Evolutionary conservation across 495 filamentous ascomycete genomes (phyloP).

Genomic region (Cercophora newfieldiana): DNA sequence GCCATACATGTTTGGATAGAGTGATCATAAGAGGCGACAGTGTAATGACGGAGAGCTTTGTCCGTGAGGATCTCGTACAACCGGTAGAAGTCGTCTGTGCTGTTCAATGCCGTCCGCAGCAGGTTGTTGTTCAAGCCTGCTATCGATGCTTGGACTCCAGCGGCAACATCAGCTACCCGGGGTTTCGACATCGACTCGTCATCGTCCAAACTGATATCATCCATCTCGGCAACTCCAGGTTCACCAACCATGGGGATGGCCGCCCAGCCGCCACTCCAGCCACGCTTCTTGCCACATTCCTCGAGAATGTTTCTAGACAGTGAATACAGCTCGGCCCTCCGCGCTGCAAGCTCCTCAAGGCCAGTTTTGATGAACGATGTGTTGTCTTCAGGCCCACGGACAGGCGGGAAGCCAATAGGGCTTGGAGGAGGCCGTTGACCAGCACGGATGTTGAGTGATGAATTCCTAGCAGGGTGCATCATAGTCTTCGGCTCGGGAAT

Average conservation of each 20-base stretch:
- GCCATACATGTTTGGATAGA: constrained; percentile 75
- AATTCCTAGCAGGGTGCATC: constrained; percentile 59
- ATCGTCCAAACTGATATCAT: constrained; percentile 56
- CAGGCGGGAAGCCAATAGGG: constrained; percentile 47
- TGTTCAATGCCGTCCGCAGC: constrained; percentile 51
- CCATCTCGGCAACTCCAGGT: constrained; percentile 49
- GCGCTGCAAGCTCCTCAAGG: constrained; percentile 78
- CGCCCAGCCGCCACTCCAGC: constrained; percentile 78
- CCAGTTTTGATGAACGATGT: constrained; percentile 60
- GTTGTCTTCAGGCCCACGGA: constrained; percentile 34
- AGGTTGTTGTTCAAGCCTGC: constrained; percentile 54
- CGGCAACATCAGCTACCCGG: constrained; percentile 12
- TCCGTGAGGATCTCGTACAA: constrained; percentile 73
- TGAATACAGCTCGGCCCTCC: constrained; percentile 76
- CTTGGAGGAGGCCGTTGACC: constrained; percentile 42
- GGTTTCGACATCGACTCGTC: constrained; percentile 18
- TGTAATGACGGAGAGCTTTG: constrained; percentile 70
- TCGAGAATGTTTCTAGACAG: constrained; percentile 78
- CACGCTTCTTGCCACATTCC: constrained; percentile 66
- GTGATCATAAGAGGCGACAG: constrained; percentile 71
- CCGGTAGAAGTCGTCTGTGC: constrained; percentile 53
- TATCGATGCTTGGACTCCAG: constrained; percentile 25
- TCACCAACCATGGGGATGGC: constrained; percentile 60
- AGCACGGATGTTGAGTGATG: constrained; percentile 47
- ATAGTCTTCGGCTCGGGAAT: constrained; percentile 64